Conservation (phyloP, 768 basidiomycete genomes). For the Butyriboletus loyo region DNA sequence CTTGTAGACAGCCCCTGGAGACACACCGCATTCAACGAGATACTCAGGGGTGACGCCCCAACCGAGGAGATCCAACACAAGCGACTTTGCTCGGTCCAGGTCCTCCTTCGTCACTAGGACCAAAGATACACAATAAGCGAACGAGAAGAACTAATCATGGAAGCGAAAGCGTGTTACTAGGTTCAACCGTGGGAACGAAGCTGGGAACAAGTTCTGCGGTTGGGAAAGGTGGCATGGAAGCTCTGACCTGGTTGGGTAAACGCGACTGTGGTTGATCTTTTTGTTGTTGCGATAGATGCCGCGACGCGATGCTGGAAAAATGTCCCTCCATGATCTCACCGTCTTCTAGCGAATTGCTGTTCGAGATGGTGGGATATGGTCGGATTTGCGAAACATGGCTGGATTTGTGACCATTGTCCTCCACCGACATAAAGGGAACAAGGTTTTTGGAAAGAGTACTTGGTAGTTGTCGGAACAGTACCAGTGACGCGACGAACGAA, state of each 20-base stretch:
- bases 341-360: slow-evolving; percentile 14
- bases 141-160: neutral
- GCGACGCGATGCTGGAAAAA: neutral
- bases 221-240: neutral
- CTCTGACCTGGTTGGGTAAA: neutral
- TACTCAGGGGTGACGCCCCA: slow-evolving; percentile 53
- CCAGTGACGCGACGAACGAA: too few species aligned
- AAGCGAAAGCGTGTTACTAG: slow-evolving; percentile 6
- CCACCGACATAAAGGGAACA: neutral
- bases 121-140: neutral
- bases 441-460: too few species aligned
- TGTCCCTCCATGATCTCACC: slow-evolving; percentile 22
- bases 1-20: slow-evolving; percentile 34
- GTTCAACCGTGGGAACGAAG: neutral
- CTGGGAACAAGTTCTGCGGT: neutral
- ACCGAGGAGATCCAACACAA: slow-evolving; percentile 55
- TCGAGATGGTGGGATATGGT: neutral
- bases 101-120: slow-evolving; percentile 40
- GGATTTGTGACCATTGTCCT: neutral
- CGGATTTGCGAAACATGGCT: neutral
- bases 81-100: slow-evolving; percentile 41
- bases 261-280: neutral
- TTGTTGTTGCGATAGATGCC: neutral
- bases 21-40: slow-evolving; percentile 44
- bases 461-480: too few species aligned